Evolutionary conservation across 768 basidiomycete genomes (phyloP).

Genomic region (Lactarius trivialis): DNA sequence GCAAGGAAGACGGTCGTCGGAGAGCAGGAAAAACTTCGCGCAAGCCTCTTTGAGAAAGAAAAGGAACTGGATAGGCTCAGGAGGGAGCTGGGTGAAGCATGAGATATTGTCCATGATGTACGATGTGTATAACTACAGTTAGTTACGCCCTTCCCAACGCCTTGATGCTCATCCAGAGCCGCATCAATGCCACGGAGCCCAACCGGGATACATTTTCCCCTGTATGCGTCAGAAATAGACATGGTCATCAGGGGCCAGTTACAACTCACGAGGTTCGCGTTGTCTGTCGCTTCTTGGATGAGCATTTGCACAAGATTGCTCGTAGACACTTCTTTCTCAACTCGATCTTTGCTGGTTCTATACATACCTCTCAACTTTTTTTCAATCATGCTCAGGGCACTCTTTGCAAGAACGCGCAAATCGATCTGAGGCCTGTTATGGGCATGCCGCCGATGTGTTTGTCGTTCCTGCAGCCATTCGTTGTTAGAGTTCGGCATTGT

Average conservation of each 20-base stretch:
- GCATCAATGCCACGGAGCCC: conserved; percentile 71
- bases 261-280: conserved; percentile 55
- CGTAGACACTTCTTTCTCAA: conserved; percentile 51
- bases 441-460: conserved; percentile 10
- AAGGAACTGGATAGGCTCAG: conserved; percentile 70
- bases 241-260: not conserved
- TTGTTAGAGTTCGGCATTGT: not conserved
- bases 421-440: conserved; percentile 33
- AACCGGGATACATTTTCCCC: conserved; percentile 89
- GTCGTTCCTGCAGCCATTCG: conserved; percentile 21
- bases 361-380: conserved; percentile 76
- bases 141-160: not conserved
- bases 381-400: conserved; percentile 73
- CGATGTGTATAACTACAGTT: conserved; percentile 7
- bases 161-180: not conserved
- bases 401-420: conserved; percentile 61
- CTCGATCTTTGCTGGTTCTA: conserved; percentile 32
- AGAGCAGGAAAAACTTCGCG: conserved; percentile 72
- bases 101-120: not conserved
- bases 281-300: conserved; percentile 81
- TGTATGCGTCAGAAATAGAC: conserved; percentile 30
- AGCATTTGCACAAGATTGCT: conserved; percentile 86
- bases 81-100: conserved; percentile 37
- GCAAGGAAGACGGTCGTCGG: conserved; percentile 63
- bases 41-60: conserved; percentile 68